Base-by-base conservation (phyloP, 2,329 filamentous ascomycete genomes). In the Remersonia thermophila region DNA sequence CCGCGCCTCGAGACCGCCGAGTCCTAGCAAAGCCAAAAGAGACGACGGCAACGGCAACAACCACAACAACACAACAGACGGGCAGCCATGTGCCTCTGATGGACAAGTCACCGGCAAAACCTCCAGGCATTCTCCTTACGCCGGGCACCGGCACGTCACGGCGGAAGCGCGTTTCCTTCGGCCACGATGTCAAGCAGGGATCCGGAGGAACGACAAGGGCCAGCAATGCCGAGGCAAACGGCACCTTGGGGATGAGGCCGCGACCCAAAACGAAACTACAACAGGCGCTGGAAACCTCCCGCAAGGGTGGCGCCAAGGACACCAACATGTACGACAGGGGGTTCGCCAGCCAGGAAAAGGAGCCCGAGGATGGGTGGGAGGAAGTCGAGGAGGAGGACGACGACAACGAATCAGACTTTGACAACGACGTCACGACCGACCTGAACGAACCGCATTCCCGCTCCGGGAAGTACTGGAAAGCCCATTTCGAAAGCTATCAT, bases 381-480 rank as follows among this genome's bases (percentile, higher is more conserved):
- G 67, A 70, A 32, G 64, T 70, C 25, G 60, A 56, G 7, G 62
- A 29, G 25, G 67, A 69, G 31, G 64, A 69, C 25, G 60, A 56
- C 7, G 62, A 51, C 29, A 57, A 62, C 3, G 60, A 62, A 12
- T 57, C 59, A 27, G 53, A 58, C 25, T 61, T 59, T 46, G 69
- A 73, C 35, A 65, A 69, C 37, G 79, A 85, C 47, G 60, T 77
- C 38, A 84, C 80, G 0, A 59, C 78, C 32, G 81, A 86, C 49
- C 60, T 84, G 33, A 79, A 80, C 43, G 77, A 83, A 49, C 82
- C 83, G 6, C 72, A 77, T 44, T 84, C 81, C 2, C 71, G 80
- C 40, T 85, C 81, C 3, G 82, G 81, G 6, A 76, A 71, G 48
- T 86, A 82, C 57, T 89, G 83, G 83, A 87, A 87, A 57, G 69